Percentiles rank a stretch among this genome's conserved stretches.
These are phyloP conservation scores for Raphanus hybrid DNA, from an alignment of 441 rosid species.

Conservation along the genomic window DNA sequence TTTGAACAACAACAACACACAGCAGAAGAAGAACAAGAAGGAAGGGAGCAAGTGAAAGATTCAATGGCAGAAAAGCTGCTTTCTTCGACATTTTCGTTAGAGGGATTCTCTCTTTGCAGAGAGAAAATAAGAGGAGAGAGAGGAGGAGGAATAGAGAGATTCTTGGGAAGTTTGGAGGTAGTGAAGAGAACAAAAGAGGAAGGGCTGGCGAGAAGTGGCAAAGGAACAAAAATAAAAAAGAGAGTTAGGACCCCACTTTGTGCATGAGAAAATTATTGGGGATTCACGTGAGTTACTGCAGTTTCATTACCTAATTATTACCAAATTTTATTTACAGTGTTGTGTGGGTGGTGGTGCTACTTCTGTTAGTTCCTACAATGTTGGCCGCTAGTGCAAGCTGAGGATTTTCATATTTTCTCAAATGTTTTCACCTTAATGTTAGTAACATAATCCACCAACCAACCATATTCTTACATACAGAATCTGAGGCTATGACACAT, in stretches of 20 bases:
- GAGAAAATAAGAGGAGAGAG: conserved; percentile 22
- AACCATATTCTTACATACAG: neutral
- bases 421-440: neutral
- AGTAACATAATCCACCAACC: neutral
- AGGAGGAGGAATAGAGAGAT: conserved; percentile 47
- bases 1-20: conserved; percentile 25
- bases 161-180: conserved; percentile 64
- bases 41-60: conserved; percentile 31
- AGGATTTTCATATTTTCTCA: neutral
- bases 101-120: conserved; percentile 25
- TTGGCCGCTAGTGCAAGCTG: conserved; percentile 33
- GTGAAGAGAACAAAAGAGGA: conserved; percentile 82
- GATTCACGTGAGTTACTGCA: conserved; percentile 76
- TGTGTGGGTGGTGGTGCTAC: conserved; percentile 25
- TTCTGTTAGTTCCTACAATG: conserved; percentile 22
- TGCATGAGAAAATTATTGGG: conserved; percentile 85
- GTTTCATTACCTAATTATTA: conserved; percentile 19
- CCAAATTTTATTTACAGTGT: conserved; percentile 16
- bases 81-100: conserved; percentile 46
- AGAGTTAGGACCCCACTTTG: conserved; percentile 40
- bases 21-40: conserved; percentile 22
- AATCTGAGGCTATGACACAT: neutral
- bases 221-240: neutral
- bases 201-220: conserved; percentile 70
- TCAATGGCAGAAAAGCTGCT: conserved; percentile 21